These are phyloP conservation scores for Chenopodium formosanum DNA, from an alignment of 148 eudicot species.

Conservation along the genomic window DNA sequence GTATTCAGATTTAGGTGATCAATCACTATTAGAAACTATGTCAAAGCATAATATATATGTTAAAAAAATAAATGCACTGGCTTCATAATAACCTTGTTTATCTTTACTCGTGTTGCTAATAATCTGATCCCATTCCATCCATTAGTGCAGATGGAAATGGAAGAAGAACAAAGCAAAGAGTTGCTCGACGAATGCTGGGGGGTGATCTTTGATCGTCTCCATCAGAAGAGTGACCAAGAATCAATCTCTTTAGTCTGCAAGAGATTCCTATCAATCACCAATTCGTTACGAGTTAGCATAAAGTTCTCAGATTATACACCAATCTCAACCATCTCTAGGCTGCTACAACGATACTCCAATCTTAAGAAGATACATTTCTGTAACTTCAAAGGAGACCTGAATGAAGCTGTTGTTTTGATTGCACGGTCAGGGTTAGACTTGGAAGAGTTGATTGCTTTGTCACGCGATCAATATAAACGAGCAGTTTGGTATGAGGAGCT, in stretches of 20 bases:
- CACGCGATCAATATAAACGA: slow-evolving; percentile 3
- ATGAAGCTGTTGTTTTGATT: slow-evolving; percentile 18
- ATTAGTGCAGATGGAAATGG: neutral
- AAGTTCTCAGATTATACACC: slow-evolving; percentile 10
- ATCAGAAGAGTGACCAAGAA: slow-evolving; percentile 12
- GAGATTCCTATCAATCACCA: slow-evolving; percentile 21
- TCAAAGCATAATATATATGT: too few species aligned
- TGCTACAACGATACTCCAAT: slow-evolving; percentile 17
- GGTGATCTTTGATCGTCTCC: slow-evolving; percentile 13
- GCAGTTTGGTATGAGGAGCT: slow-evolving; percentile 17
- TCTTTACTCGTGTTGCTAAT: too few species aligned
- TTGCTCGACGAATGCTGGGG: slow-evolving; percentile 27
- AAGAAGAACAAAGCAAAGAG: slow-evolving; percentile 10
- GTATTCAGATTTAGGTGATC: too few species aligned
- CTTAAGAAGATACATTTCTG: slow-evolving; percentile 20
- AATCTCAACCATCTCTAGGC: slow-evolving; percentile 17
- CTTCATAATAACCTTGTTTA: too few species aligned
- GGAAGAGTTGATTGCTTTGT: slow-evolving; percentile 24
- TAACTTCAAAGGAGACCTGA: slow-evolving; percentile 23
- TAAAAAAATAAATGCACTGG: too few species aligned
- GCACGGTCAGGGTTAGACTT: slow-evolving; percentile 23
- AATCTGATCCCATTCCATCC: neutral
- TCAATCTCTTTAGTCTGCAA: slow-evolving; percentile 29
- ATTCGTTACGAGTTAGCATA: neutral
- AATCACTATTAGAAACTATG: too few species aligned